phyloP scores from a whole-genome alignment of 2,329 filamentous ascomycete genomes.

The Periconia sp. region DNA sequence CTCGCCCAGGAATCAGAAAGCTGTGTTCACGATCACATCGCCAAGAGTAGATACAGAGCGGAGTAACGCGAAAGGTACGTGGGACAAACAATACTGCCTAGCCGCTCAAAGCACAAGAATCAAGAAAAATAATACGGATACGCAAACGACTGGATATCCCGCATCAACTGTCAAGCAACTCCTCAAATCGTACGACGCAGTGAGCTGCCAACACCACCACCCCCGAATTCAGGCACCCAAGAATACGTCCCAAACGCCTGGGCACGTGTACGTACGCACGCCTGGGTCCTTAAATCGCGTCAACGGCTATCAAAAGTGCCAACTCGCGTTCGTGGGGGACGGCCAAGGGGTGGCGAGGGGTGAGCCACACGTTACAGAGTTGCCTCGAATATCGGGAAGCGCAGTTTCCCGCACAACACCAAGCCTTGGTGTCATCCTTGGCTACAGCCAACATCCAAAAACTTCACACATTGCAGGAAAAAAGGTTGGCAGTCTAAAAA shows the following conservation, averaged over 20 bases:
- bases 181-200: neutral
- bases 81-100: neutral
- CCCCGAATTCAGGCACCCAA: neutral
- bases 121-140: neutral
- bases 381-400: neutral
- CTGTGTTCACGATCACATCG: neutral
- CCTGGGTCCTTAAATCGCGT: neutral
- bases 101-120: neutral
- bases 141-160: neutral
- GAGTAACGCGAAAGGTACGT: neutral
- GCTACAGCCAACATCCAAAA: neutral
- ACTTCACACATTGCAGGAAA: no score
- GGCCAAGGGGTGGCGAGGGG: neutral
- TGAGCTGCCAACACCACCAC: neutral
- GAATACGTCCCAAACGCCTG: neutral
- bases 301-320: no score
- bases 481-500: no score
- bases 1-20: neutral
- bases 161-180: neutral
- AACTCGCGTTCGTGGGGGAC: neutral
- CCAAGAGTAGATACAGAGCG: neutral
- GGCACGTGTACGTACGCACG: neutral
- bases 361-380: neutral
- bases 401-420: neutral
- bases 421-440: neutral